Conservation (phyloP, 2,329 filamentous ascomycete genomes). For the Xylariaceae sp. region DNA sequence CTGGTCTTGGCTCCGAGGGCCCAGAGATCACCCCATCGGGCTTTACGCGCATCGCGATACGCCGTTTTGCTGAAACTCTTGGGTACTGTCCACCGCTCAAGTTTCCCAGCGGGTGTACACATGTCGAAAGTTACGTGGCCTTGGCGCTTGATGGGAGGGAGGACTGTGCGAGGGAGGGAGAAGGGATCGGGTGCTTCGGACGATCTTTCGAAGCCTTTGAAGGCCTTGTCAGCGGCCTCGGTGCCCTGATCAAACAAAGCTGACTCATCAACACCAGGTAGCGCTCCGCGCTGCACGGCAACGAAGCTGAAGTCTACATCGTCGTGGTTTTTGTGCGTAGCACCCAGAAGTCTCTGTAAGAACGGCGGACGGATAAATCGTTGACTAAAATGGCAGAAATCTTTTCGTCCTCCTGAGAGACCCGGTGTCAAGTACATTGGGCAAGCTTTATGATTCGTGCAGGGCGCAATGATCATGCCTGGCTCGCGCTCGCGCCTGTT, state of each 20-base stretch:
- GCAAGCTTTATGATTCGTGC: constrained; percentile 83
- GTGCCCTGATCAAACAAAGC: constrained; percentile 40
- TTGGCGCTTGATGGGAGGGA: constrained; percentile 79
- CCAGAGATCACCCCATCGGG: constrained; percentile 91
- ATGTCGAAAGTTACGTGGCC: constrained; percentile 88
- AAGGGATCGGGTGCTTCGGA: constrained; percentile 51
- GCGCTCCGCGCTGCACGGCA: constrained; percentile 73
- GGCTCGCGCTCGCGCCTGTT: constrained; percentile 46
- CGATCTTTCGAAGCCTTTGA: constrained; percentile 64
- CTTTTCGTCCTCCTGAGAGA: constrained; percentile 69
- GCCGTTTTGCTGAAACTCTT: constrained; percentile 75
- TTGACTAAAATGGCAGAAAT: constrained; percentile 89
- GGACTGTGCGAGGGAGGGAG: constrained; percentile 71
- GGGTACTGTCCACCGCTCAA: constrained; percentile 93
- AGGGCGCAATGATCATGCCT: constrained; percentile 67
- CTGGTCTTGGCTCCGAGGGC: constrained; percentile 89
- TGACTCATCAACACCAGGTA: constrained; percentile 29
- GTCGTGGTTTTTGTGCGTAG: constrained; percentile 73
- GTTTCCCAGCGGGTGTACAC: constrained; percentile 78
- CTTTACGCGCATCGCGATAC: constrained; percentile 89
- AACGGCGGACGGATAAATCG: constrained; percentile 81
- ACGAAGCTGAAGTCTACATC: constrained; percentile 90
- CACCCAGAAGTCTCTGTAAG: constrained; percentile 70
- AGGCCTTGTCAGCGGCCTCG: constrained; percentile 61
- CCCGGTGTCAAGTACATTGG: constrained; percentile 81